These are phyloP conservation scores for Spizellomyces sp. DNA, from an alignment of 192 early-diverging fungal species.

Conservation along the genomic window DNA sequence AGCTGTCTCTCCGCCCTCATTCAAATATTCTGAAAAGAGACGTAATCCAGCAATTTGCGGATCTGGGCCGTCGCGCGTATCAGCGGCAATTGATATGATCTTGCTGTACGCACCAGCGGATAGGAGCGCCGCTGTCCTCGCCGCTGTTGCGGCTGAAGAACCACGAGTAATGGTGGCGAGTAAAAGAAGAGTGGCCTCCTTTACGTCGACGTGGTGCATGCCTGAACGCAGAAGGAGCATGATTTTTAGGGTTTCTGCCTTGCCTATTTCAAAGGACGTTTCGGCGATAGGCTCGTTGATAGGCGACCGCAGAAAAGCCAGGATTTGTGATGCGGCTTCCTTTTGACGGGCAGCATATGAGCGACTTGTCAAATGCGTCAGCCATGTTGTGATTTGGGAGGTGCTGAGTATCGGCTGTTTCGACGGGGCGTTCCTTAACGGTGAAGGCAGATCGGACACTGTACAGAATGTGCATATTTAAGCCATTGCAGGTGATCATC, in stretches of 20 bases:
- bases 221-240: constrained; percentile 16
- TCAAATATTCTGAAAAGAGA: constrained; percentile 6
- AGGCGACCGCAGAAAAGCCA: constrained; percentile 12
- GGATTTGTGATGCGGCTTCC: neutral
- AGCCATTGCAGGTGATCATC: no score
- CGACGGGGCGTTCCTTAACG: no score
- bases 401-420: no score
- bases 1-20: neutral
- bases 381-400: constrained; percentile 15
- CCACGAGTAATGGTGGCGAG: constrained; percentile 6
- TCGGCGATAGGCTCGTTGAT: neutral
- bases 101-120: neutral
- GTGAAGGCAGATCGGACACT: no score
- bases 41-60: constrained; percentile 12
- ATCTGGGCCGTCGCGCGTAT: neutral
- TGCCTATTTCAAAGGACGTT: constrained; percentile 5
- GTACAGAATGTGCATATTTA: no score
- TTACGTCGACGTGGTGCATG: neutral
- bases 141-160: neutral
- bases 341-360: neutral
- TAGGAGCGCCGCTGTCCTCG: neutral
- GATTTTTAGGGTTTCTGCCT: constrained; percentile 21
- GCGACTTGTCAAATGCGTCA: constrained; percentile 16
- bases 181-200: constrained; percentile 12
- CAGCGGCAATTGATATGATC: constrained; percentile 1